These are phyloP conservation scores for Lichtheimia hyalospora DNA, from an alignment of 371 early-diverging fungal genomes.

Conservation along the genomic window DNA sequence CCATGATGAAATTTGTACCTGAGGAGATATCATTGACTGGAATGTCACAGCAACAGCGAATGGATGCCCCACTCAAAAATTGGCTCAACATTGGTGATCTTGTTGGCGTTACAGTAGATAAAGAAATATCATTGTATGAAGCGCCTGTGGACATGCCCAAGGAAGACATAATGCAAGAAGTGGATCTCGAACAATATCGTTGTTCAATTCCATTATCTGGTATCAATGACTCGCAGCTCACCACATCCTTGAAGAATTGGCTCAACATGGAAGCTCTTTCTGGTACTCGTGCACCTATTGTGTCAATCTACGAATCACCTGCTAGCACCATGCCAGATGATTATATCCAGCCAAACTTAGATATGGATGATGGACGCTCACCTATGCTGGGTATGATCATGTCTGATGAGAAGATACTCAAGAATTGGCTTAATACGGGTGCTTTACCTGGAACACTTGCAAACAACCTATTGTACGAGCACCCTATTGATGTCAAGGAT, in stretches of 20 bases:
- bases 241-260: slow-evolving; percentile 3
- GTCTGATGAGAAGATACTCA: background rate
- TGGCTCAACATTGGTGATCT: background rate
- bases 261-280: background rate
- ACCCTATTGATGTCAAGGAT: background rate
- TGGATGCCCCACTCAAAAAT: slow-evolving; percentile 1
- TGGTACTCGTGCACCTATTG: background rate
- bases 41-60: background rate
- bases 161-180: background rate
- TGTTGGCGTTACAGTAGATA: background rate
- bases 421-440: slow-evolving; percentile 2
- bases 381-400: background rate
- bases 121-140: background rate
- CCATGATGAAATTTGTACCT: background rate
- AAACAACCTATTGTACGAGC: no score
- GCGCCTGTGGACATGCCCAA: background rate
- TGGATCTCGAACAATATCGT: slow-evolving; percentile 3
- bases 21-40: background rate
- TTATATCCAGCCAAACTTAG: slow-evolving; percentile 1
- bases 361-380: background rate
- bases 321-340: background rate
- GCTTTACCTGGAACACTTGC: background rate
- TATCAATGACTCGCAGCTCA: background rate
- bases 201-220: slow-evolving; percentile 2
- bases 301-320: background rate